Evolutionary conservation across 2,329 filamentous ascomycete species (phyloP), one percentile per base, ranked within the genome.

Genomic region (Monosporascus sp.): DNA sequence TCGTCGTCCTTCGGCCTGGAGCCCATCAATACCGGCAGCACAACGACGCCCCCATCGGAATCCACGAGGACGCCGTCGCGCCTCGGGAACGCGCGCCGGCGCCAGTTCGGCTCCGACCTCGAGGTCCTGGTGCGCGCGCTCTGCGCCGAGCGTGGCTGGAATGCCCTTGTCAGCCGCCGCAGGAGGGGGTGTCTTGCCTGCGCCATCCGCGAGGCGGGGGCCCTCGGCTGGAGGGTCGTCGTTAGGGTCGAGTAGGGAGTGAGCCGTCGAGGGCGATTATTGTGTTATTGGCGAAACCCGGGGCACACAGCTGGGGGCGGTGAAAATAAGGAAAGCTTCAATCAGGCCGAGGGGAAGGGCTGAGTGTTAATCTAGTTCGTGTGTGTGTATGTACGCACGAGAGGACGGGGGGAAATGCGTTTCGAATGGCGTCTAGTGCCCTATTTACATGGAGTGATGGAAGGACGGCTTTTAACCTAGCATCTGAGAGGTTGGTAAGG

Each of bases 81-180:
- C 60, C 74, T 80, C 39, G 79, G 81, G 27, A 27, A 27, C 65
- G 80, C 79, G 3, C 71, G 79, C 25, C 73, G 78, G 55, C 73
- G 84, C 24, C 80, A 83, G 39, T 82, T 81, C 52, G 81, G 81
- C 1, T 86, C 82, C 14, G 83, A 86, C 61, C 74, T 88, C 64
- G 87, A 90, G 68, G 78, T 91, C 8, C 71, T 92, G 50, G 86
- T 85, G 1, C 76, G 88, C 48, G 87, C 88, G 2, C 77, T 89
- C 59, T 92, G 89, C 65, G 85, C 88, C 1, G 83, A 89, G 64
- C 83, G 80, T 60, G 88, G 88, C 2, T 86, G 85, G 77, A 87
- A 90, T 65, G 88, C 88, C 22, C 66, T 92, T 18, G 77, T 92
- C 57, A 88, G 85, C 56, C 77, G 86, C 50, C 75, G 78, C 39